Percentiles rank a stretch among this genome's conserved stretches.
Conservation (phyloP, 306 rosid genomes). For the Dalbergia oliveri region DNA sequence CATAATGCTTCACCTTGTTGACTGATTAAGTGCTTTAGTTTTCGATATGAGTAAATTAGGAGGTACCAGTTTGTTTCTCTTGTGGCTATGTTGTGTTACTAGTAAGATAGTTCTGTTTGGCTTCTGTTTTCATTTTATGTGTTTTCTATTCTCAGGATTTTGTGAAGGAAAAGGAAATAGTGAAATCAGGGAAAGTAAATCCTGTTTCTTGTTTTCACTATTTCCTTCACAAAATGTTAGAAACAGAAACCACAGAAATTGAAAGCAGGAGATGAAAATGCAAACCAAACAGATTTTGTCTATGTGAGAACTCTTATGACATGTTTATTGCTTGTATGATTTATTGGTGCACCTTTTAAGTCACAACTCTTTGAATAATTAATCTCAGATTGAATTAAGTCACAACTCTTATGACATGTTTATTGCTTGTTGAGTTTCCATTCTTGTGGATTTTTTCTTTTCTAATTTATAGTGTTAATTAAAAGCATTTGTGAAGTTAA, state of each 20-base stretch:
- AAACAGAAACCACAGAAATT: no score
- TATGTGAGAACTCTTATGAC: not conserved
- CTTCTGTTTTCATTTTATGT: no score
- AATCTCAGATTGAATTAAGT: not conserved
- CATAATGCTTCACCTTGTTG: slow-evolving; percentile 1
- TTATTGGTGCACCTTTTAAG: no score
- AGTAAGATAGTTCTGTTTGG: not conserved
- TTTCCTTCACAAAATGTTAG: no score
- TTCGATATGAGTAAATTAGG: not conserved
- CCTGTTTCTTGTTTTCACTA: no score
- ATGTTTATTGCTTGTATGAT: not conserved
- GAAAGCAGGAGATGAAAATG: no score
- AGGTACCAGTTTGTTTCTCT: not conserved
- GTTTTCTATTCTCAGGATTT: no score
- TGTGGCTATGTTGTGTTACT: not conserved
- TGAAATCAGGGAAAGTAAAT: no score
- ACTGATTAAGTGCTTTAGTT: not conserved
- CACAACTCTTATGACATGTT: no score
- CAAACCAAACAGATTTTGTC: not conserved
- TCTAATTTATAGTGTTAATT: no score
- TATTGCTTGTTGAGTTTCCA: not conserved
- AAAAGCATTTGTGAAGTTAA: not conserved
- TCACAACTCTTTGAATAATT: no score
- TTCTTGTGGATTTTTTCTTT: not conserved
- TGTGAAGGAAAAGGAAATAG: no score